Evolutionary conservation across 169 alveolate genomes (phyloP), one percentile per base, ranked within the genome.

Genomic region (Eimeria acervulina): DNA sequence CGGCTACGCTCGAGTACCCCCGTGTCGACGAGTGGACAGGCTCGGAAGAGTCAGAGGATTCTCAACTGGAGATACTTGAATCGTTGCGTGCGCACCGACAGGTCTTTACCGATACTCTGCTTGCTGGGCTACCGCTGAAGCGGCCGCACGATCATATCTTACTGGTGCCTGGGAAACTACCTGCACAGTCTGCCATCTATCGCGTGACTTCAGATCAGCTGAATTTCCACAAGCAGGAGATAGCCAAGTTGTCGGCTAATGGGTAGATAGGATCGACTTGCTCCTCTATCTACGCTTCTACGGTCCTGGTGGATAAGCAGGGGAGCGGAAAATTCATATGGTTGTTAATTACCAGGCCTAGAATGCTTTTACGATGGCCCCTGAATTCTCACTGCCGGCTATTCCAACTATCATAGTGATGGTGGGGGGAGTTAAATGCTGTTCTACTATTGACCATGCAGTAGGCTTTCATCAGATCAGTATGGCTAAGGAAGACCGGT

Each of bases 161-260:
- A 1, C 7, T 44, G 4, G 88, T 42, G 40, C 88, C 31, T 8
- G 63, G 88, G 23, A 78, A 78, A 19, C 66, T 78, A 7, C 88
- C 88, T 23, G 23, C 66, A 40, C 40, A 10, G 40, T 38, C 66
- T 28, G 66, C 66, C 12, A 21, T 26, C 88, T 51, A 51, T 72
- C 70, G 90, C 47, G n/a, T 47, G 90, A 23, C 68, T 13, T 72
- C 70, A 28, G 63, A 81, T 0, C 90, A 81, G 44, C 72, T 81
- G 0, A 19, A 42, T 12, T 51, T 13, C 4, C 90, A 81, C 72
- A 81, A 44, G 51, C 72, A 47, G 72, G 70, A 81, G 47, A 81
- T 44, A 6, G 72, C 90, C 4, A 81, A 81, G 10, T 0, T 81
- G 90, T 47, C 90, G 15, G 63, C 28, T 1, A 44, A 47, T 42